phyloP scores from a whole-genome alignment of 129 eudicot species.

The Flaveria bidentis region DNA sequence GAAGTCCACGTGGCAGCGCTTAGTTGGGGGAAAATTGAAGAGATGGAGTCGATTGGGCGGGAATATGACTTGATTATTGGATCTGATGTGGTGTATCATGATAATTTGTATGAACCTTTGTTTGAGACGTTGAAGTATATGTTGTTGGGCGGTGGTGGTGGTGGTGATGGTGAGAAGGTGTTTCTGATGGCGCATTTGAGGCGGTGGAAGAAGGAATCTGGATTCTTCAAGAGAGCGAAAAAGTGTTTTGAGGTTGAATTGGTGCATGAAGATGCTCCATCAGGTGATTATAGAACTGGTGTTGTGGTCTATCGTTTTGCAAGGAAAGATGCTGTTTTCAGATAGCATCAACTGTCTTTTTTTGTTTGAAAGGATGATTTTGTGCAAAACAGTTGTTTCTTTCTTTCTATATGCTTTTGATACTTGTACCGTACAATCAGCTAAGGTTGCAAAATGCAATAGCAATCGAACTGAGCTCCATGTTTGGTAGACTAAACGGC shows the following conservation, averaged over 20 bases:
- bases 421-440: not conserved
- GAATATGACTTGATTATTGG: constrained; percentile 69
- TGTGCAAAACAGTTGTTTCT: too few relatives aligned
- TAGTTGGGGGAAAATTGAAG: constrained; percentile 59
- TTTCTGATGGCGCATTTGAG: constrained; percentile 89
- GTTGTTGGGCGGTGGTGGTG: constrained; percentile 38
- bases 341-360: not conserved
- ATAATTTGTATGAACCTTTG: constrained; percentile 74
- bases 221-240: constrained; percentile 68
- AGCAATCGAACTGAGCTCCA: too few relatives aligned
- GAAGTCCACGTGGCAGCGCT: constrained; percentile 61
- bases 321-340: constrained; percentile 37
- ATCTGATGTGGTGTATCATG: constrained; percentile 90
- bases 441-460: too few relatives aligned
- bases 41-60: constrained; percentile 67
- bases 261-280: constrained; percentile 62
- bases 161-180: constrained; percentile 31
- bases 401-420: not conserved
- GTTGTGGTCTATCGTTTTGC: constrained; percentile 67
- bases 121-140: constrained; percentile 64
- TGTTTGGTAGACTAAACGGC: too few relatives aligned
- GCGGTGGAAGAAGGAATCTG: constrained; percentile 92
- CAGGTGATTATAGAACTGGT: constrained; percentile 62
- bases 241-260: constrained; percentile 61
- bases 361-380: not conserved